phyloP scores from a whole-genome alignment of 306 rosid species.

The Neltuma alba region DNA sequence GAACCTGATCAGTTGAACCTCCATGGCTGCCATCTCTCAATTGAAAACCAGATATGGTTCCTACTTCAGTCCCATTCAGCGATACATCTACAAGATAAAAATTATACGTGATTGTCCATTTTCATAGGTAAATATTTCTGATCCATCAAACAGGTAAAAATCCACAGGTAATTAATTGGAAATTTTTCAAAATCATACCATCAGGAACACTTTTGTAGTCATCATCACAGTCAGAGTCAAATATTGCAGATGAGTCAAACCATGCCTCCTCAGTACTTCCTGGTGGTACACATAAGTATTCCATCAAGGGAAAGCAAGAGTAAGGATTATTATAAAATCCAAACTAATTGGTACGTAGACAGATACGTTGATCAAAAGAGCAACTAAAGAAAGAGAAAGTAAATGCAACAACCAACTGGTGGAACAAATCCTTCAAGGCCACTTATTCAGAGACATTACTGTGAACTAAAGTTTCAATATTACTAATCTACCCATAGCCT shows the following conservation, averaged over 20 bases:
- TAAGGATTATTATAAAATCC: neutral
- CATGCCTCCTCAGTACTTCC: slow-evolving; percentile 75
- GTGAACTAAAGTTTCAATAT: slow-evolving; percentile 15
- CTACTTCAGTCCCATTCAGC: slow-evolving; percentile 10
- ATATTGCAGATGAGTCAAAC: slow-evolving; percentile 72
- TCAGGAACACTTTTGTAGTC: slow-evolving; percentile 87
- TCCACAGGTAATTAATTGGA: neutral
- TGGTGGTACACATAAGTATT: slow-evolving; percentile 31
- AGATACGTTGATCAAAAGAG: neutral
- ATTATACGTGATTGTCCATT: neutral
- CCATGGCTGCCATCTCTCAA: neutral
- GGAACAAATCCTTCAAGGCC: slow-evolving; percentile 17
- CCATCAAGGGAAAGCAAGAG: neutral
- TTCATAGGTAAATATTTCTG: neutral
- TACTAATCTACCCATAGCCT: slow-evolving; percentile 10
- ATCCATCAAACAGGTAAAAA: slow-evolving; percentile 6
- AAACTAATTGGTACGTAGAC: neutral
- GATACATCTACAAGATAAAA: neutral
- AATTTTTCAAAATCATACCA: slow-evolving; percentile 52
- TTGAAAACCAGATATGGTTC: neutral
- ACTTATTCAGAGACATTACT: neutral
- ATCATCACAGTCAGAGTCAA: slow-evolving; percentile 94
- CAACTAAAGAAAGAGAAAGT: neutral
- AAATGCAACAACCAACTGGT: neutral
- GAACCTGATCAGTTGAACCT: slow-evolving; percentile 13